Conservation (phyloP, 83 land plant species). For the Picea mariana region DNA sequence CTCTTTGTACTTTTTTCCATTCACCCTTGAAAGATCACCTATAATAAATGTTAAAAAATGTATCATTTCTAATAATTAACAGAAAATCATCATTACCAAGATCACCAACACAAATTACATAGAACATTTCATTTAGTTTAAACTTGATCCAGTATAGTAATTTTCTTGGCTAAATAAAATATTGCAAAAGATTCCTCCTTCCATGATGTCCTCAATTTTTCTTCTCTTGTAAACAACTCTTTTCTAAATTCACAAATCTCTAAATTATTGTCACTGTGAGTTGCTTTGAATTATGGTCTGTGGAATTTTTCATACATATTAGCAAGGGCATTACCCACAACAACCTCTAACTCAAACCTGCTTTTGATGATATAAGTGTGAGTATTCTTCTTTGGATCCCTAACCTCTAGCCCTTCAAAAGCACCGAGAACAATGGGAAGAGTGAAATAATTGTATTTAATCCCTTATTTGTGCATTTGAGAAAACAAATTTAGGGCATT, state of each 20-base stretch:
- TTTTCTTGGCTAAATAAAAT: too few relatives aligned
- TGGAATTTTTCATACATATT: background rate
- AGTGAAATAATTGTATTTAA: constrained; percentile 30
- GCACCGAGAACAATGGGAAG: constrained; percentile 36
- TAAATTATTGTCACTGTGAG: too few relatives aligned
- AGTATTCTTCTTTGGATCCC: constrained; percentile 32
- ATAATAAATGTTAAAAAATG: background rate
- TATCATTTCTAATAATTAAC: background rate
- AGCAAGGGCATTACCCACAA: background rate
- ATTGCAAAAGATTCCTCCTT: too few relatives aligned
- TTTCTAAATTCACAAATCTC: too few relatives aligned
- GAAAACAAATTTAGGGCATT: constrained; percentile 24
- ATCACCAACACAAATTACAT: too few relatives aligned
- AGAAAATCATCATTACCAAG: too few relatives aligned
- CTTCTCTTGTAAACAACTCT: too few relatives aligned
- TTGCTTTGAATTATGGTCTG: background rate
- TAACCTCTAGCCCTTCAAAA: constrained; percentile 34
- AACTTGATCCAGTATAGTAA: too few relatives aligned
- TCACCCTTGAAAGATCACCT: constrained; percentile 99
- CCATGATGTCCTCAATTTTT: too few relatives aligned
- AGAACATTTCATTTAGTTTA: too few relatives aligned
- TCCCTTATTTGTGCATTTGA: constrained; percentile 19
- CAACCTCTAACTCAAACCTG: background rate
- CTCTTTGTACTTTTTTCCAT: constrained; percentile 99
- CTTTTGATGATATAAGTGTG: background rate